Evolutionary conservation across 352 stramenopile species (phyloP).

Genomic region (Hyaloperonospora brassicae): DNA sequence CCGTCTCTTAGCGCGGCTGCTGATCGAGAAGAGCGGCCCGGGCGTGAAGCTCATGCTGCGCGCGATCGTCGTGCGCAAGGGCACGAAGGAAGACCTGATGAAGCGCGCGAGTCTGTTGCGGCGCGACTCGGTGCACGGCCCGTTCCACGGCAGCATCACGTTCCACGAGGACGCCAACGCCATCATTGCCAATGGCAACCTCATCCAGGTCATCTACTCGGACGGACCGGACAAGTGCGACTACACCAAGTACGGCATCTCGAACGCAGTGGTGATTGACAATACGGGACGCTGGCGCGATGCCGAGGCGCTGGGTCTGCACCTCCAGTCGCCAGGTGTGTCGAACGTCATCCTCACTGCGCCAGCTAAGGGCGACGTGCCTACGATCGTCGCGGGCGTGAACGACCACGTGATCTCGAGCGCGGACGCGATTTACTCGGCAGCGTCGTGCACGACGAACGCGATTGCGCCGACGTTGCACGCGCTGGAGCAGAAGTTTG

Average conservation of each 20-base stretch:
- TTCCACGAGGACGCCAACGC: constrained; percentile 82
- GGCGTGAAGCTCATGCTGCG: constrained; percentile 84
- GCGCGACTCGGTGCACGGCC: constrained; percentile 82
- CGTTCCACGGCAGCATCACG: constrained; percentile 71
- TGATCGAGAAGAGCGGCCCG: constrained; percentile 81
- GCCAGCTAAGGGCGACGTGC: constrained; percentile 61
- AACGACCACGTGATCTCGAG: constrained; percentile 65
- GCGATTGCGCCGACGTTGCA: constrained; percentile 70
- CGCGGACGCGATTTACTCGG: constrained; percentile 61
- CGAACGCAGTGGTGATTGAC: constrained; percentile 85
- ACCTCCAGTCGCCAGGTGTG: constrained; percentile 70
- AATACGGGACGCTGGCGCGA: constrained; percentile 84
- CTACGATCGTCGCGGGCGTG: constrained; percentile 74
- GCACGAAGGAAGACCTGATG: constrained; percentile 72
- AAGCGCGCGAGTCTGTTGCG: constrained; percentile 79
- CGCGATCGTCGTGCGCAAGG: constrained; percentile 82
- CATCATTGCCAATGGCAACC: constrained; percentile 83
- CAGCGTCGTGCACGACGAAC: constrained; percentile 82
- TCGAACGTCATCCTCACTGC: constrained; percentile 77
- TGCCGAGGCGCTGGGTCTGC: constrained; percentile 49
- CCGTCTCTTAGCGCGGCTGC: constrained; percentile 58
- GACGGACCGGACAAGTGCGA: constrained; percentile 78
- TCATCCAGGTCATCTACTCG: constrained; percentile 85
- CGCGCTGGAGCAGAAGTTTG: constrained; percentile 75
- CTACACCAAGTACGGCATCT: constrained; percentile 83